Evolutionary conservation across 257 asterid species (phyloP), one percentile per base, ranked within the genome.

Genomic region (Solanum rostratum): DNA sequence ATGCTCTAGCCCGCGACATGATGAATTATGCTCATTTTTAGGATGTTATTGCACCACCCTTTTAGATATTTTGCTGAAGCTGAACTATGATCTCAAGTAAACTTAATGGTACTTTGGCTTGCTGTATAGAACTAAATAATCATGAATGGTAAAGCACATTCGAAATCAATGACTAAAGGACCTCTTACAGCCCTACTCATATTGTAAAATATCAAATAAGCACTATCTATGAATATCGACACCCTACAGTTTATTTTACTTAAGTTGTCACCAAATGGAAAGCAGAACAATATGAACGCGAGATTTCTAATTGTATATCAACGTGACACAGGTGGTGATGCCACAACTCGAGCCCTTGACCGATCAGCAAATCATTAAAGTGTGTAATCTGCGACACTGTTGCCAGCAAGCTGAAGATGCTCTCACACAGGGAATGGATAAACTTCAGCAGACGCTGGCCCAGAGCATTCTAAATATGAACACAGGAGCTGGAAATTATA

Each of bases 381-480:
- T 95, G 7, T 85, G 88, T 74, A 93, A 86, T 33, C 86, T 97
- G 39, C 91, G 86, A 63, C 98, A 92, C 63, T 95, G 92, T 41
- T 95, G 99, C 84, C 91, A 91, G 83, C 99, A 96, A 86, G 99
- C 99, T 1, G 99, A 96, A 88, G 98, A 95, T 80, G 99, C 98
- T 30, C 90, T 96, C n/a, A 66, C 94, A 39, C 97, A 93, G 41
- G 99, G 99, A 46, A 94, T 95, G 91, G 97, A 96, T 5, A 95
- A 93, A 91, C 97, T 96, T 45, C 98, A 94, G 84, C 98, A 96
- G 84, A 91, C 92, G 19, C 92, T 96, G 43, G 92, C 92, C 0
- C 98, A 93, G 71, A 90, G 95, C 93, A 79, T 96, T 83, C 82
- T 90, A 7, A 85, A 89, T 83, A 90, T 92, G 69, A 88, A 89